Evolutionary conservation across 2,329 filamentous ascomycete species (phyloP), one percentile per base, ranked within the genome.

Genomic region (Penicillium brasilianum): DNA sequence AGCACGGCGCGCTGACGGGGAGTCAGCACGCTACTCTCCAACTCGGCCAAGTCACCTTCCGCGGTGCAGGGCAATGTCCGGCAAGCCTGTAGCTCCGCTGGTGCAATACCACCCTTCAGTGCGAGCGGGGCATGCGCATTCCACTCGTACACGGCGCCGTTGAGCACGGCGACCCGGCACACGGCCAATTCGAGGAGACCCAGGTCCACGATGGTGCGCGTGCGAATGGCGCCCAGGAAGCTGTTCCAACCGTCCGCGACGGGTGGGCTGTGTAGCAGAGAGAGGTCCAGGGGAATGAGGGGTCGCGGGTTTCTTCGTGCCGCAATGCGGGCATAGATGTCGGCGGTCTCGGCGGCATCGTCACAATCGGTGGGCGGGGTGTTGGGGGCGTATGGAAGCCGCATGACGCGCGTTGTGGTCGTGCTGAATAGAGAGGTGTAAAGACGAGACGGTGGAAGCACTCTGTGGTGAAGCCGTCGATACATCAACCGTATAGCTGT

Each of bases 81-180:
- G 20, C 78, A 78, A 1, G 80, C 81, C 2, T 86, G 84, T 14
- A 93, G 55, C 49, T 72, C 72, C n/a, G 65, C 71, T 1, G 71
- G 66, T 25, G 66, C 59, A 8, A 78, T 66, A 0, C 77, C 77
- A 1, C 72, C 76, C 58, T 76, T 76, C 58, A 80, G 56, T 1
- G 77, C 82, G 8, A 94, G 81, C 8, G 91, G 91, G 9, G 89
- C 89, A 74, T 96, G 92, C 60, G 91, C 87, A 39, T 81, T 85
- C 92, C 91, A 96, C 76, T 96, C 92, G 76, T 93, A 96, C 84
- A 90, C 91, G 1, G 92, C 92, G 30, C 83, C 76, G 74, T 94
- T 96, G 66, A 92, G 85, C 7, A 90, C 88, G 4, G 92, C 92
- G 8, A 96, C 90, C 52, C 92, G 85, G 68, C 87, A 91, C 66